Evolutionary conservation across 495 filamentous ascomycete genomes (phyloP), one percentile per base, ranked within the genome.

Genomic region (Neurospora terricola): DNA sequence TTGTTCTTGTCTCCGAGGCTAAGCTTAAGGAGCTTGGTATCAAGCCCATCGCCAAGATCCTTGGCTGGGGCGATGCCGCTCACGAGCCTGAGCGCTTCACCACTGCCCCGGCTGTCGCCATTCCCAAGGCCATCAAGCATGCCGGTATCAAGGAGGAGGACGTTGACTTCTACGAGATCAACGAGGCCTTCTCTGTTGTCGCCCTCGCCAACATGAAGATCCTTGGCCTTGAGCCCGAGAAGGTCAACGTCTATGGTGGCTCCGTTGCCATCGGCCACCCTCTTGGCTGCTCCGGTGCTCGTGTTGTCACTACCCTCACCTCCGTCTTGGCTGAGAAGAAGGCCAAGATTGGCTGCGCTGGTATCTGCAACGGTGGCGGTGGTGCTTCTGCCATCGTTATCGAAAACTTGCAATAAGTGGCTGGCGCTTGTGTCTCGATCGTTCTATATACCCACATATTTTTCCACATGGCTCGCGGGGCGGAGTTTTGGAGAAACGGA

Each of bases 361-460:
- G 94, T 54, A 99, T 99, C 79, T 99, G 96, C 88, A 99, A 99
- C 84, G 96, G 96, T 72, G 96, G 96, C 48, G 96, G 96, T 76
- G 96, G 96, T 77, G 96, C 96, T 45, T 93, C 90, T 78, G 94
- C 96, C 69, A 83, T 99, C 72, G 92, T 99, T 70, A 86, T 99
- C 77, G 95, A 99, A 86, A 88, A 81, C 75, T 76, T 89, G 76
- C 82, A 85, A 80, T 86, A 80, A 86, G 80, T 82, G 70, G 66
- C 59, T 37, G 72, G 74, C 34, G 34, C 40, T 72, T 38, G 42
- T 69, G 27, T 34, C 30, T 69, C 66, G 59, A 36, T 18, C 48
- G 34, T 72, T 69, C 71, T 45, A 38, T 38, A 37, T 45, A 54
- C 71, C 69, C 14, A 71, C 54, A 66, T 66, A 30, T 71, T 12